A percentile compares a stretch with the other conserved stretches of the same genome.
phyloP scores from a whole-genome alignment of 75 land plant species.

The Isoetes taiwanensis region DNA sequence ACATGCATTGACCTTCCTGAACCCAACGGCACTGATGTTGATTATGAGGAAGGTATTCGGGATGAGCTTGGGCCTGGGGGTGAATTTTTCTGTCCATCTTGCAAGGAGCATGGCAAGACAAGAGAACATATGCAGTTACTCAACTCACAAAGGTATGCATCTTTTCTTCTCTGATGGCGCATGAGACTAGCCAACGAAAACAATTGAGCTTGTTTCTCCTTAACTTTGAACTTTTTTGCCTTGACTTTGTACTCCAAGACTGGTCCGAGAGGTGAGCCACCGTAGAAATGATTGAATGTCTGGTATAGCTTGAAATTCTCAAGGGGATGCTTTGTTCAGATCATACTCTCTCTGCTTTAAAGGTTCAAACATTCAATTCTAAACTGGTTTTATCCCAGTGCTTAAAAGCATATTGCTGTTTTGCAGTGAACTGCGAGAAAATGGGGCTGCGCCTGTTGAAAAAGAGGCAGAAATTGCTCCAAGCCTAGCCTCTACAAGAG shows the following conservation, averaged over 20 bases:
- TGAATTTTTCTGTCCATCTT: slow-evolving; percentile 68
- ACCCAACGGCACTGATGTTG: slow-evolving; percentile 19
- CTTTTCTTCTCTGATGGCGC: background rate
- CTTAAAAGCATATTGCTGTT: background rate
- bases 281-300: background rate
- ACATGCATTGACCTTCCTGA: slow-evolving; percentile 54
- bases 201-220: background rate
- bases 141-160: slow-evolving; percentile 14
- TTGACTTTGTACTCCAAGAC: background rate
- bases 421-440: background rate
- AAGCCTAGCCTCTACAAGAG: slow-evolving; percentile 6
- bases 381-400: background rate
- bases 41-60: slow-evolving; percentile 8
- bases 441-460: background rate
- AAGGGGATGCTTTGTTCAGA: background rate
- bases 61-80: slow-evolving; percentile 22
- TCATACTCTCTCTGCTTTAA: background rate
- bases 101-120: slow-evolving; percentile 15
- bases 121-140: background rate
- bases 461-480: background rate
- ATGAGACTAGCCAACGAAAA: slow-evolving; percentile 10
- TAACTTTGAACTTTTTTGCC: background rate
- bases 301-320: background rate
- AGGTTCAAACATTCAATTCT: slow-evolving; percentile 16
- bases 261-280: background rate